These are phyloP conservation scores for Cudoniella acicularis DNA, from an alignment of 495 filamentous ascomycete genomes.

Conservation along the genomic window DNA sequence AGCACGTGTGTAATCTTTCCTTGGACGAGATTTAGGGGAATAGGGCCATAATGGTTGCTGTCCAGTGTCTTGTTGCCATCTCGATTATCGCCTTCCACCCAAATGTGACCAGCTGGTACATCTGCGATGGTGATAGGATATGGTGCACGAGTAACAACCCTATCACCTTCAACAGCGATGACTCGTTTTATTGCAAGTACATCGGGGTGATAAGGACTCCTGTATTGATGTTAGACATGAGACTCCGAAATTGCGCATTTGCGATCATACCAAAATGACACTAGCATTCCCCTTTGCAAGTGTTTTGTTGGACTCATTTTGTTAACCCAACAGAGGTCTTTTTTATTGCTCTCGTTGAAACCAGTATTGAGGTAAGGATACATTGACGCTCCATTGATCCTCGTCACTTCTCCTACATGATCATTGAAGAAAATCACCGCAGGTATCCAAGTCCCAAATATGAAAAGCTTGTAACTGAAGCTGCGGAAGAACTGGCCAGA, in stretches of 20 bases:
- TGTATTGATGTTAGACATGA: constrained; percentile 24
- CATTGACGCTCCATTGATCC: constrained; percentile 69
- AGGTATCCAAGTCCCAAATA: constrained; percentile 58
- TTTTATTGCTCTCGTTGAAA: constrained; percentile 50
- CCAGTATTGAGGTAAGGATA: constrained; percentile 70
- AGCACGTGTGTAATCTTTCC: constrained; percentile 61
- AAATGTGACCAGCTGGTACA: constrained; percentile 69
- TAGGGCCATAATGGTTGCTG: constrained; percentile 73
- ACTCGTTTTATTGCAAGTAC: constrained; percentile 65
- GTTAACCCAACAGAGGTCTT: constrained; percentile 49
- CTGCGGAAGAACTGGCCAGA: constrained; percentile 28
- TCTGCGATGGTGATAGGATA: constrained; percentile 52
- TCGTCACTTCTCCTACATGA: constrained; percentile 57
- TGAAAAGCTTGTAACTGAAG: constrained; percentile 43
- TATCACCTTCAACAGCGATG: constrained; percentile 66
- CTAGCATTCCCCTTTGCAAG: constrained; percentile 49
- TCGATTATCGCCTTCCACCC: constrained; percentile 71
- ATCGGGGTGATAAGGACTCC: constrained; percentile 60
- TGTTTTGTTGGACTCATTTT: constrained; percentile 43
- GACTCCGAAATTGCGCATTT: neutral
- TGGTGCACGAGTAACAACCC: constrained; percentile 56
- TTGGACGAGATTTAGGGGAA: constrained; percentile 56
- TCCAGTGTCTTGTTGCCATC: constrained; percentile 56
- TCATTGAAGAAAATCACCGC: constrained; percentile 61
- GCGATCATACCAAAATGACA: constrained; percentile 44